Evolutionary conservation across 495 filamentous ascomycete genomes (phyloP), one percentile per base, ranked within the genome.

Genomic region (Aspergillus coremiiformis): DNA sequence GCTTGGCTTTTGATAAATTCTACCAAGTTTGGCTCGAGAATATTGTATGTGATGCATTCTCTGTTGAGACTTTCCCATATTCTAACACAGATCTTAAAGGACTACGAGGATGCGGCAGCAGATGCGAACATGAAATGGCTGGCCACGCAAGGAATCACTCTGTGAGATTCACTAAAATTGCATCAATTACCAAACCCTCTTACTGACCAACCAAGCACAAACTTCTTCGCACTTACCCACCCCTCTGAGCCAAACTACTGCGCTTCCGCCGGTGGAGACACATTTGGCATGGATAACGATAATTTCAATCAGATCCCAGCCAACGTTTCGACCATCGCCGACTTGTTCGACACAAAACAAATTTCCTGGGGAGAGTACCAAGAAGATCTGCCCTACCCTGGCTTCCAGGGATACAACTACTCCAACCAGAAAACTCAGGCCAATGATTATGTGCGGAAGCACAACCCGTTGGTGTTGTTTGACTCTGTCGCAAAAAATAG

Each of bases 361-460:
- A 83, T 90, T 57, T 66, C 77, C 2, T 90, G 85, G 85, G 81
- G 74, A 48, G 71, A 81, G 55, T 89, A 90, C 64, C 77, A 85
- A 60, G 84, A 90, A 61, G 74, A 82, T 51, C 59, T 82, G 66
- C 86, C 86, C 15, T 84, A 85, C 58, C 69, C 82, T 14, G 85
- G 85, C 10, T 89, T 80, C 66, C 69, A 80, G 56, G 84, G 80
- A 24, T 73, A 65, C 47, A 80, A 77, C 47, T 76, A 75, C 39
- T 67, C 69, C 20, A 81, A 85, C 62, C 74, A 76, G 55, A 46
- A 67, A 53, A 71, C 69, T 17, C 70, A 72, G 22, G 66, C 70
- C 22, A 81, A 85, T 52, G 75, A 80, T 62, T 90, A 90, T 58
- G 84, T 88, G n/a, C 79, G 86, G 39, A 90, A 89, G 71, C 86